Evolutionary conservation across 768 basidiomycete genomes (phyloP).

Genomic region (Boletus sp.): DNA sequence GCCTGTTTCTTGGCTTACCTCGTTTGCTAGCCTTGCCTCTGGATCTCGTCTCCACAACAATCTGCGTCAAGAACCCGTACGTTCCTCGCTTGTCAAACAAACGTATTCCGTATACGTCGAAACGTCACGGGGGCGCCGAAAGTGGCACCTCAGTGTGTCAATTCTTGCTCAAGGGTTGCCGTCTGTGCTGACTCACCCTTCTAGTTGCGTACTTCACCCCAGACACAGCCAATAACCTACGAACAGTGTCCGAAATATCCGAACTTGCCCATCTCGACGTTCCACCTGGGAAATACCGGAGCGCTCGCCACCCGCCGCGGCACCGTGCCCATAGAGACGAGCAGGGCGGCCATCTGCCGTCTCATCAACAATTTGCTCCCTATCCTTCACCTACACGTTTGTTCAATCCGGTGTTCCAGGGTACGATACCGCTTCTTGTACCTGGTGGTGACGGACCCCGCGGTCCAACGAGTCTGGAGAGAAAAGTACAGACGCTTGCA

Average conservation of each 20-base stretch:
- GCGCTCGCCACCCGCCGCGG: conserved; percentile 56
- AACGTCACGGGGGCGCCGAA: conserved; percentile 60
- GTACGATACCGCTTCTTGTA: neutral
- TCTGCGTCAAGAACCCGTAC: conserved; percentile 27
- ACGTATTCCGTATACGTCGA: conserved; percentile 78
- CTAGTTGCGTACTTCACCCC: conserved; percentile 77
- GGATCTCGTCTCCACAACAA: conserved; percentile 28
- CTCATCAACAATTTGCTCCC: conserved; percentile 28
- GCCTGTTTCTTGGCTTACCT: neutral
- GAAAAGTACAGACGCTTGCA: conserved; percentile 41
- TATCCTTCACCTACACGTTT: conserved; percentile 30
- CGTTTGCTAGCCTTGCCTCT: conserved; percentile 27
- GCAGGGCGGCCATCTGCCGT: conserved; percentile 11
- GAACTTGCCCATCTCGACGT: conserved; percentile 50
- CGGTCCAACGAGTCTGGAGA: conserved; percentile 7
- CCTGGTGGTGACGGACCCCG: neutral
- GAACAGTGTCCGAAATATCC: conserved; percentile 57
- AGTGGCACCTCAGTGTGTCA: conserved; percentile 76
- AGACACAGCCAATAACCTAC: conserved; percentile 53
- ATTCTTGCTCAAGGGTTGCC: conserved; percentile 2
- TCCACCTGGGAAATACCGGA: conserved; percentile 59
- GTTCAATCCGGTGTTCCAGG: conserved; percentile 9
- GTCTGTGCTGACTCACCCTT: neutral
- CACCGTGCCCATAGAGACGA: conserved; percentile 32
- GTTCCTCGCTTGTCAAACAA: conserved; percentile 67